Evolutionary conservation across 75 land plant species (phyloP).

Genomic region (Pinus tabuliformis): DNA sequence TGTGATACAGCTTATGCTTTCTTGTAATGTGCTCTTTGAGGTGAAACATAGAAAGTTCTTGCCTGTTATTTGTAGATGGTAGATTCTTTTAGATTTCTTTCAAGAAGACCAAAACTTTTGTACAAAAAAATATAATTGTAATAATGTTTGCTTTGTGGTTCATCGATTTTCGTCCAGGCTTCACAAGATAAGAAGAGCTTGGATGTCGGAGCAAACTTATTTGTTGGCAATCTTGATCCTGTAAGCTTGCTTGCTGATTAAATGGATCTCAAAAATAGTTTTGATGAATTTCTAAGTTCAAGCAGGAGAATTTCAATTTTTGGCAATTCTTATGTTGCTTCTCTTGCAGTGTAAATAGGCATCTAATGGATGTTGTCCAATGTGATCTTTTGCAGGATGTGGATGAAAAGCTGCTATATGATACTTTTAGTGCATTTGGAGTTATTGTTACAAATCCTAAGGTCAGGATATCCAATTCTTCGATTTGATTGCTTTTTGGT

Average conservation of each 20-base stretch:
- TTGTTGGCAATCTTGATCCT: slow-evolving; percentile 97
- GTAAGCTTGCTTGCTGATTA: slow-evolving; percentile 37
- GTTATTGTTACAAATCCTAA: slow-evolving; percentile 99
- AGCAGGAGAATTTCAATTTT: too few relatives aligned
- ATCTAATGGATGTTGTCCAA: neutral
- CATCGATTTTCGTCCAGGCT: slow-evolving; percentile 49
- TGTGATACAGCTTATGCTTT: too few relatives aligned
- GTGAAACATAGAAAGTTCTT: too few relatives aligned
- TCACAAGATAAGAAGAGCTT: slow-evolving; percentile 99
- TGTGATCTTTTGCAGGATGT: slow-evolving; percentile 70
- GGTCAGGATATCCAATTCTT: slow-evolving; percentile 31
- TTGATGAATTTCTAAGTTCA: neutral
- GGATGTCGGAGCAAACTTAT: slow-evolving; percentile 99
- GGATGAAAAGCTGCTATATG: slow-evolving; percentile 97
- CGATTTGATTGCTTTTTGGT: neutral
- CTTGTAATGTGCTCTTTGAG: too few relatives aligned
- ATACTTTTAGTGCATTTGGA: slow-evolving; percentile 99
- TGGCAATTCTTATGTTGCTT: too few relatives aligned
- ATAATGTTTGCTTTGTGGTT: too few relatives aligned
- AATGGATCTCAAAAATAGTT: neutral
- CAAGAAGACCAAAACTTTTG: too few relatives aligned
- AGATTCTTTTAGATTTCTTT: too few relatives aligned
- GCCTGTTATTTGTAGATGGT: too few relatives aligned
- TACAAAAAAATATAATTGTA: too few relatives aligned
- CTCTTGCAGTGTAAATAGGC: neutral